These are phyloP conservation scores for Vicia villosa DNA, from an alignment of 306 rosid genomes.

Conservation along the genomic window DNA sequence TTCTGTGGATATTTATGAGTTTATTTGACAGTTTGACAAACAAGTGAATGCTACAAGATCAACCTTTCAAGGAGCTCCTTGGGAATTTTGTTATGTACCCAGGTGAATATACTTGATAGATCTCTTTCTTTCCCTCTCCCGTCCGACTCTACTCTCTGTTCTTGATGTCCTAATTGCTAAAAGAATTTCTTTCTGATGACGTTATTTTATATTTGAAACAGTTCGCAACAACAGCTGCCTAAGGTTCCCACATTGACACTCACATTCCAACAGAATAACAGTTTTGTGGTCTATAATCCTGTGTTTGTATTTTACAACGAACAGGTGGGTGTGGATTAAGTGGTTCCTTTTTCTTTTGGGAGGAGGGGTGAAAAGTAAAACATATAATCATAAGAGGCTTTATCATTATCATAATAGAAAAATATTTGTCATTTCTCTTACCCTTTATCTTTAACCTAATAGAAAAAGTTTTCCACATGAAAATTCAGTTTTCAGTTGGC, in stretches of 20 bases:
- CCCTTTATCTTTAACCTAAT: neutral
- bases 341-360: constrained; percentile 17
- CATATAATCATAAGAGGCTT: constrained; percentile 17
- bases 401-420: no score
- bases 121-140: neutral
- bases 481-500: constrained; percentile 14
- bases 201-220: constrained; percentile 34
- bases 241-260: constrained; percentile 72
- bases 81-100: constrained; percentile 83
- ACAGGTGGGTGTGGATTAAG: constrained; percentile 57
- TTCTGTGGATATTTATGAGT: constrained; percentile 39
- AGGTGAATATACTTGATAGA: constrained; percentile 50
- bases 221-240: constrained; percentile 62
- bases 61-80: constrained; percentile 59
- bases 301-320: constrained; percentile 45
- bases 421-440: no score
- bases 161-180: constrained; percentile 7
- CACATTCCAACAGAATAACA: constrained; percentile 73
- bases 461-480: neutral
- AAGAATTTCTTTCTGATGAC: constrained; percentile 26
- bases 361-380: constrained; percentile 5
- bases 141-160: neutral
- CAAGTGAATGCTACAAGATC: constrained; percentile 68
- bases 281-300: constrained; percentile 73
- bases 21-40: constrained; percentile 64